Evolutionary conservation across 108 stramenopile genomes (phyloP), one percentile per base, ranked within the genome.

Genomic region (Schizochytrium sp.): DNA sequence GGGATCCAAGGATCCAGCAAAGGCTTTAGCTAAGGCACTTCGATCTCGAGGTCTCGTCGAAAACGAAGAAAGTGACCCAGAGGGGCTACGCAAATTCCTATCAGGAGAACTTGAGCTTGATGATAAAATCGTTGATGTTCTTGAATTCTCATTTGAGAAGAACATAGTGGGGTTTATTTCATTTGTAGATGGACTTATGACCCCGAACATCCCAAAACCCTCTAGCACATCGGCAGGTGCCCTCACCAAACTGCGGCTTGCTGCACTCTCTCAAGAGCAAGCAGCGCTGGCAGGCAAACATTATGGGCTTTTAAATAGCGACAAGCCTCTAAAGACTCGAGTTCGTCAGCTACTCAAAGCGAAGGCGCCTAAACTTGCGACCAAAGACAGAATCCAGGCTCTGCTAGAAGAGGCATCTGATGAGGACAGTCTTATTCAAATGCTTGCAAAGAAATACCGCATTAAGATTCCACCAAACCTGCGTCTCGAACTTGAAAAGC

Each of bases 401-500:
- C 64, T 69, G 12, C 2, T 69, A 0, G 2, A 69, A 12, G 15
- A 44, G 42, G 64, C 64, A 7, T 28, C 28, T 28, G 64, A 69
- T 15, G 64, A 69, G 44, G 64, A 38, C 28, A 5, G 42, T 0
- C 5, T 69, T 2, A 44, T 69, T 8, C 64, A 44, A 1, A 44
- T 44, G 42, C 64, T 69, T 15, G 64, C 19, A 0, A 69, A 69
- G 64, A 69, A 69, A 44, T 69, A 69, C 64, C 64, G 64, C 0
- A 69, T 69, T 3, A 69, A 69, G 28, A 44, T 69, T 2, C 64
- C 64, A 1, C 42, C 2, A 44, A 69, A 44, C 28, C 42, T 38
- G 12, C 64, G 64, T 38, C 64, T 69, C 28, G 64, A 69, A 44
- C 64, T 69, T 5, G 12, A 12, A 12, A 69, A 69, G 64, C 64